phyloP scores from a whole-genome alignment of 257 asterid genomes.

The Nyctanthes arbortristis region DNA sequence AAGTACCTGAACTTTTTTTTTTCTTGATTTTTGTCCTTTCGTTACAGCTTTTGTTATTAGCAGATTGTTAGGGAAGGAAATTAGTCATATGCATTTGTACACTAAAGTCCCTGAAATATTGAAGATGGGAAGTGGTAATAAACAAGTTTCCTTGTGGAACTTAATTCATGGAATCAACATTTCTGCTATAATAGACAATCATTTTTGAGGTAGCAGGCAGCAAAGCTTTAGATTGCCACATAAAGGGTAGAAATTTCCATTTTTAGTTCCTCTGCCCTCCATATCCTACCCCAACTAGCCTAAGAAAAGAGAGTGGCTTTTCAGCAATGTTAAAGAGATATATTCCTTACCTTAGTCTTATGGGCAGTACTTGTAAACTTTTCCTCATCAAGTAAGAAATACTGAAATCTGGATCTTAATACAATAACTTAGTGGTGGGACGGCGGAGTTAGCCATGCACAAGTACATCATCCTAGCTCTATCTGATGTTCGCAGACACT shows the following conservation, averaged over 20 bases:
- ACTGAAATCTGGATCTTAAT: background rate
- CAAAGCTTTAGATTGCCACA: background rate
- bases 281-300: no score
- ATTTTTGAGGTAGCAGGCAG: background rate
- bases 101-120: slow-evolving; percentile 1
- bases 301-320: background rate
- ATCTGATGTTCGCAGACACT: background rate
- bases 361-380: background rate
- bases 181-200: background rate
- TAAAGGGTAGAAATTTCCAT: background rate
- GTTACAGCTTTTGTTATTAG: slow-evolving; percentile 8
- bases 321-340: background rate
- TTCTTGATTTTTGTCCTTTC: background rate
- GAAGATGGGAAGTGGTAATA: background rate
- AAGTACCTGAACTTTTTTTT: background rate
- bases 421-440: background rate
- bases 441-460: background rate
- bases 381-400: background rate
- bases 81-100: background rate
- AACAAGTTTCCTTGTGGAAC: slow-evolving; percentile 2
- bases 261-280: no score
- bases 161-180: background rate
- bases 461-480: slow-evolving; percentile 2
- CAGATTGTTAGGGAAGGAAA: slow-evolving; percentile 3
- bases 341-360: background rate